phyloP scores from a whole-genome alignment of 73 alveolate species.

The Tetrahymena borealis region DNA sequence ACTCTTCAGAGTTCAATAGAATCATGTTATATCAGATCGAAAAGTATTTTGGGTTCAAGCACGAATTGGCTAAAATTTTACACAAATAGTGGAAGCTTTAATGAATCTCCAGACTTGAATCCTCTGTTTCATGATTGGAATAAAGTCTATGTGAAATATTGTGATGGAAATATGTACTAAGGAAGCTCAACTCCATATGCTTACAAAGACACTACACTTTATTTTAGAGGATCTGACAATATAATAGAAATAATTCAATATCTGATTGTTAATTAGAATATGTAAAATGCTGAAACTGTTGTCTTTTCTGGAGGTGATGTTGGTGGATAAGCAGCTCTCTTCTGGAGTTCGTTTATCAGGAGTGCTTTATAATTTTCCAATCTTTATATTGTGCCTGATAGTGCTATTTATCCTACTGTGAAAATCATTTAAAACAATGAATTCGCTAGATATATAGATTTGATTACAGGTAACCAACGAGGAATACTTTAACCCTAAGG shows the following conservation, averaged over 20 bases:
- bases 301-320: not conserved
- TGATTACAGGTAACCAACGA: not conserved
- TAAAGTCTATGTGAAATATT: not conserved
- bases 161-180: not conserved
- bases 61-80: not conserved
- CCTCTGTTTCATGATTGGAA: not conserved
- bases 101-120: not conserved
- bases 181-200: too few species aligned
- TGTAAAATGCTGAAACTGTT: not conserved
- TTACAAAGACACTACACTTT: too few species aligned
- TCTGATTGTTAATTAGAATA: too few species aligned
- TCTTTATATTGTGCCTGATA: not conserved
- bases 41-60: not conserved
- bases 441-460: not conserved
- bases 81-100: not conserved
- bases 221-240: not conserved
- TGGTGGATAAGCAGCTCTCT: not conserved
- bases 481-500: not conserved
- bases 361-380: not conserved
- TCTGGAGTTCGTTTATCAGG: not conserved
- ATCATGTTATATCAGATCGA: not conserved
- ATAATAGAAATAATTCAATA: not conserved
- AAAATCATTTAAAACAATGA: not conserved
- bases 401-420: not conserved
- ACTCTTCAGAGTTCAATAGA: not conserved